phyloP scores from a whole-genome alignment of 1,284 basidiomycete species.

The Inonotus hispidus region DNA sequence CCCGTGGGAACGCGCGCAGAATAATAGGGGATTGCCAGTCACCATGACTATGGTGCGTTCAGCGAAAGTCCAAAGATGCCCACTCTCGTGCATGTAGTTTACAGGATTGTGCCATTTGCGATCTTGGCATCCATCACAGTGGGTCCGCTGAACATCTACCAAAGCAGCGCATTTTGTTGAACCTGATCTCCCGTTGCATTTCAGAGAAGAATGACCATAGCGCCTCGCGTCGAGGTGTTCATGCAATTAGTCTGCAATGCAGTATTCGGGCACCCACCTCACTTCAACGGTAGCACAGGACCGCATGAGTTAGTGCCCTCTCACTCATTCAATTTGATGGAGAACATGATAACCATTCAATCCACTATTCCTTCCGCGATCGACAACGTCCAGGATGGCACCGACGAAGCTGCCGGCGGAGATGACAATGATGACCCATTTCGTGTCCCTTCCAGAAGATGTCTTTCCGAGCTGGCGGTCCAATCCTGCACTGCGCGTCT shows the following conservation, averaged over 20 bases:
- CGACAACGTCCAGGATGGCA: conserved; percentile 23
- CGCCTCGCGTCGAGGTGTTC: conserved; percentile 70
- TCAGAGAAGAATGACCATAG: conserved; percentile 74
- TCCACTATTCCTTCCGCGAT: conserved; percentile 15
- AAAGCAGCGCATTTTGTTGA: conserved; percentile 8
- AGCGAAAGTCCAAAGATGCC: too few relatives aligned
- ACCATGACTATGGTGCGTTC: too few relatives aligned
- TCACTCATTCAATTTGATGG: conserved; percentile 13
- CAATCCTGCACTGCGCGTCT: conserved; percentile 62
- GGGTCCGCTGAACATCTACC: conserved; percentile 26
- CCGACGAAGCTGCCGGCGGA: conserved; percentile 30
- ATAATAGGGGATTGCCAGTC: too few relatives aligned
- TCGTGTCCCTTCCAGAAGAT: conserved; percentile 44
- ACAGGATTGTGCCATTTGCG: conserved; percentile 73
- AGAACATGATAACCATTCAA: neutral
- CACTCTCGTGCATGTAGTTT: too few relatives aligned
- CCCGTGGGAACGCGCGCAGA: too few relatives aligned
- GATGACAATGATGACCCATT: conserved; percentile 40
- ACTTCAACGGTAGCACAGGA: conserved; percentile 37
- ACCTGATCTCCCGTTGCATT: neutral
- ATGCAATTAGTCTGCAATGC: conserved; percentile 69
- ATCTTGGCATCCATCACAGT: conserved; percentile 61
- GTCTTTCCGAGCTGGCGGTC: conserved; percentile 57
- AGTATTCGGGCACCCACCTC: conserved; percentile 35
- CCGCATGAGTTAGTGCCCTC: conserved; percentile 19